Evolutionary conservation across 352 stramenopile genomes (phyloP), one percentile per base, ranked within the genome.

Genomic region (Globisporangium cylindrosporum): DNA sequence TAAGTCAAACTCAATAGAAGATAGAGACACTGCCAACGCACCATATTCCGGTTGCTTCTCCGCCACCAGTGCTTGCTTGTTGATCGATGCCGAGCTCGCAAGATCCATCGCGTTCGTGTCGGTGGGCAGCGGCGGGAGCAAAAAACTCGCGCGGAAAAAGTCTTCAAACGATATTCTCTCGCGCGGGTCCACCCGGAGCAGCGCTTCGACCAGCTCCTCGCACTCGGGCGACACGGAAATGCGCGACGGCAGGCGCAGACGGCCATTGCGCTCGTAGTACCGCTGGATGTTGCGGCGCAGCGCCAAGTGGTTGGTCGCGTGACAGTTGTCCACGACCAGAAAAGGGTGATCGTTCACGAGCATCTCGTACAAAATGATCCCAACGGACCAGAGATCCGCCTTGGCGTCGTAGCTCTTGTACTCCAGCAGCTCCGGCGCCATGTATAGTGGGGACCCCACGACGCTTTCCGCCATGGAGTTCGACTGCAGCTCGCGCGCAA

Each of bases 401-500:
- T 92, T 93, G 29, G 86, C 86, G 63, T 93, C 84, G 68, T 93
- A 93, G 67, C 83, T 89, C 71, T 93, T 93, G 81, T 92, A 93
- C 73, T 93, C 86, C 34, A 93, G 74, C 24, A 93, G 65, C 57
- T 93, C 86, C 0, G 86, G 86, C 0, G 86, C 86, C 86, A 93
- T 93, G 60, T 93, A 93, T 4, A 93, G 71, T 10, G 86, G 86
- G 3, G 86, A 93, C 0, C 86, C 86, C 14, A 93, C 86, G 18
- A 93, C 86, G 72, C 86, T 93, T 63, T 93, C 86, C 15, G 86
- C 86, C 69, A 93, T 80, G 56, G 82, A 89, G 68, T 93, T 84
- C 14, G 80, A 87, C 49, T 82, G 72, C 38, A 93, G 68, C 62
- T 89, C 76, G 0, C 86, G 77, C 12, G 86, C 86, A 76, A 92